Conservation (phyloP, 805 yeast genomes). For the Kockiozyma suomiensis region DNA sequence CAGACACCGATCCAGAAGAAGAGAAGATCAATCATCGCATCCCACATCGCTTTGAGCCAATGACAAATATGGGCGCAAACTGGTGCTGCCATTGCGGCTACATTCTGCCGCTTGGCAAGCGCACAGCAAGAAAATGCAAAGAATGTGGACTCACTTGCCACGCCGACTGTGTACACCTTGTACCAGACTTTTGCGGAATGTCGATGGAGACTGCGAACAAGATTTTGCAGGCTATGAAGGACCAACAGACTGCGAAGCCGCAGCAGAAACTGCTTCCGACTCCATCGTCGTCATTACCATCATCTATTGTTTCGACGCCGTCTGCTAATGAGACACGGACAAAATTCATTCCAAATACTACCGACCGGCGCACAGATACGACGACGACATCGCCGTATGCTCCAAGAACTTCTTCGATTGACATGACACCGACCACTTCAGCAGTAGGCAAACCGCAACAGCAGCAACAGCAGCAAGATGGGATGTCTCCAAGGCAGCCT, state of each 20-base stretch:
- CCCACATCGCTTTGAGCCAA: constrained; percentile 95
- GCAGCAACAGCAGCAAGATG: neutral
- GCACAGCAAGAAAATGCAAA: constrained; percentile 71
- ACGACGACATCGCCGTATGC: constrained; percentile 4
- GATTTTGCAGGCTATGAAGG: constrained; percentile 66
- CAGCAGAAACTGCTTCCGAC: neutral
- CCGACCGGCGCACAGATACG: neutral
- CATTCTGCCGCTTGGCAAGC: constrained; percentile 91
- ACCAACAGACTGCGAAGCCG: constrained; percentile 7
- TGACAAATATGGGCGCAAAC: constrained; percentile 89
- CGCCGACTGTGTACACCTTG: constrained; percentile 86
- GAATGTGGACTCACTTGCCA: constrained; percentile 94
- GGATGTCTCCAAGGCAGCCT: neutral
- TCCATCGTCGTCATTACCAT: neutral
- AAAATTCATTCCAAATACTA: neutral
- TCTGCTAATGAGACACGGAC: neutral
- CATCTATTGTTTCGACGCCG: neutral
- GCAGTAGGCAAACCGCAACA: neutral
- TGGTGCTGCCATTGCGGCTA: constrained; percentile 99
- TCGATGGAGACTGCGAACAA: constrained; percentile 94
- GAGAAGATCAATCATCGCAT: constrained; percentile 92
- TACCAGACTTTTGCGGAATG: constrained; percentile 99
- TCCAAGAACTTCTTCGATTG: neutral
- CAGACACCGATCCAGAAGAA: constrained; percentile 65
- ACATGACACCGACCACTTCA: neutral